Conservation (phyloP, 2,329 filamentous ascomycete species). For the Nigrospora sphaerica region DNA sequence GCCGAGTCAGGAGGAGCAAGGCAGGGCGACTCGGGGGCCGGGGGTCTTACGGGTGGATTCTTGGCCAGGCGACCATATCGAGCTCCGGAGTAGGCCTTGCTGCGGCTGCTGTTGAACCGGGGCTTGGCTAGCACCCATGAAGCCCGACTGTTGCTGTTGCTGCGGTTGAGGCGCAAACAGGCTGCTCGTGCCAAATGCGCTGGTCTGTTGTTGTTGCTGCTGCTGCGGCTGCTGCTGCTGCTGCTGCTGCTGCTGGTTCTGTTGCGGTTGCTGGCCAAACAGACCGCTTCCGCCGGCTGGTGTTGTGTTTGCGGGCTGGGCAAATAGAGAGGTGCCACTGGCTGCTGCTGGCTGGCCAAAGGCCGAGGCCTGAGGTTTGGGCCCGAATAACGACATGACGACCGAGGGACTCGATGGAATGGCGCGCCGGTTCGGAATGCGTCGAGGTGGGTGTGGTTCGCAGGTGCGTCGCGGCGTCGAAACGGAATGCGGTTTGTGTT, state of each 20-base stretch:
- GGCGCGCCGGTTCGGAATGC: too few relatives aligned
- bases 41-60: conserved; percentile 37
- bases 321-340: conserved; percentile 13
- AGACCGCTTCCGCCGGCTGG: conserved; percentile 5
- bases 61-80: conserved; percentile 46
- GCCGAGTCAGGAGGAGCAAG: conserved; percentile 1
- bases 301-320: conserved; percentile 16
- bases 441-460: too few relatives aligned
- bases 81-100: conserved; percentile 29
- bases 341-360: conserved; percentile 23
- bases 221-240: too few relatives aligned
- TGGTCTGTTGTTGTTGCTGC: background rate
- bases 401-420: conserved; percentile 6
- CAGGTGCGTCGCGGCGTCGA: too few relatives aligned
- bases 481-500: too few relatives aligned
- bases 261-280: conserved; percentile 6
- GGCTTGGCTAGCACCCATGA: conserved; percentile 34
- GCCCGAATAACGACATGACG: conserved; percentile 24
- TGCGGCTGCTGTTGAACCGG: conserved; percentile 14
- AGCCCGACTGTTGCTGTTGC: conserved; percentile 26
- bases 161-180: conserved; percentile 35
- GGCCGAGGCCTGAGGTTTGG: conserved; percentile 4
- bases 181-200: conserved; percentile 9
- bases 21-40: conserved; percentile 18
- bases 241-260: conserved; percentile 14